phyloP scores from a whole-genome alignment of 331 rosid genomes.

The Prunus yedoensis region DNA sequence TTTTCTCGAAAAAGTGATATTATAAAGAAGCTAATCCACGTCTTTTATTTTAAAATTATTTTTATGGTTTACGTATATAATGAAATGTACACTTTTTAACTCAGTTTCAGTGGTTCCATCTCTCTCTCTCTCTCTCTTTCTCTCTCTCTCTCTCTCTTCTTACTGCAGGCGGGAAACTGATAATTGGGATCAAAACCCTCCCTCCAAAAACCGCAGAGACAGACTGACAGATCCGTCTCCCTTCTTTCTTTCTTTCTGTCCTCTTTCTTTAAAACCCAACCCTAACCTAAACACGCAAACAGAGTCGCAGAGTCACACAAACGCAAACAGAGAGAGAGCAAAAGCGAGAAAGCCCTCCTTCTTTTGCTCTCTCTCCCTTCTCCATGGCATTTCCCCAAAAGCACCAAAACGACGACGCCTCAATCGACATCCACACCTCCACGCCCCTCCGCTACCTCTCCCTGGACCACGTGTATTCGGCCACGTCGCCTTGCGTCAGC shows the following conservation, averaged over 20 bases:
- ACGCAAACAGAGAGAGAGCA: conserved; percentile 35
- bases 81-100: background rate
- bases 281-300: background rate
- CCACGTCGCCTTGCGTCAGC: conserved; percentile 72
- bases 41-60: too few relatives aligned
- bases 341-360: conserved; percentile 21
- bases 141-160: background rate
- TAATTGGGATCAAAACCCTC: conserved; percentile 24
- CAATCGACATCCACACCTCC: conserved; percentile 49
- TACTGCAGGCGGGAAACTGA: conserved; percentile 27
- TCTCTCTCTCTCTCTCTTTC: background rate
- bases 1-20: too few relatives aligned
- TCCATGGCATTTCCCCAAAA: conserved; percentile 53
- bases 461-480: conserved; percentile 85
- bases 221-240: background rate
- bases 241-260: background rate
- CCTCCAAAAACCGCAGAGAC: conserved; percentile 14
- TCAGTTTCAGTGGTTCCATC: background rate
- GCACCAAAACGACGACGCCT: conserved; percentile 35
- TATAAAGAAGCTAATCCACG: too few relatives aligned
- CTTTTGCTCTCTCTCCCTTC: conserved; percentile 30
- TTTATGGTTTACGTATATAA: too few relatives aligned
- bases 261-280: background rate
- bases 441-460: conserved; percentile 76
- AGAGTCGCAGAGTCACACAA: background rate